phyloP scores from a whole-genome alignment of 176 grass and related monocot genomes.

The Tillandsia fasciculata region DNA sequence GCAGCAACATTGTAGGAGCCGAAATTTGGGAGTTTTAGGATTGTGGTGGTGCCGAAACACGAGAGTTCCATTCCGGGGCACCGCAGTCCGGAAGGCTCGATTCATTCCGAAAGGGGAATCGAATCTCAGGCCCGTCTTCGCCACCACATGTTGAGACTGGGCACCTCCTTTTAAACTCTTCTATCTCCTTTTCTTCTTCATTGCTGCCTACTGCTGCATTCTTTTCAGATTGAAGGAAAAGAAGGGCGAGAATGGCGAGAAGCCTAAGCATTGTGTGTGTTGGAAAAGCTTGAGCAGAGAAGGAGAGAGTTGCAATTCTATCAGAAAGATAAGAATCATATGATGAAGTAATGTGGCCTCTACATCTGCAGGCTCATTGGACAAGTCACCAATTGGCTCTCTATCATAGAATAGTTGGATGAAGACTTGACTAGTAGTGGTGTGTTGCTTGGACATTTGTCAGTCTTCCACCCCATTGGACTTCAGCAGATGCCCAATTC shows the following conservation, averaged over 20 bases:
- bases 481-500: too few relatives aligned
- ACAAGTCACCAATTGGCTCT: too few relatives aligned
- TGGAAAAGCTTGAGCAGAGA: not conserved
- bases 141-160: slow-evolving; percentile 14
- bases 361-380: too few relatives aligned
- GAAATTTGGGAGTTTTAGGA: slow-evolving; percentile 26
- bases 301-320: not conserved
- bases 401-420: too few relatives aligned
- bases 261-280: not conserved
- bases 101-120: slow-evolving; percentile 27
- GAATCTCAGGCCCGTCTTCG: slow-evolving; percentile 27
- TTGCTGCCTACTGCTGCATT: not conserved
- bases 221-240: slow-evolving; percentile 5
- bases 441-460: too few relatives aligned
- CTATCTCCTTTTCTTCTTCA: not conserved
- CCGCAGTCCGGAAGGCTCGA: slow-evolving; percentile 11
- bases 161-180: slow-evolving; percentile 26
- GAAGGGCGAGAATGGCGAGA: not conserved
- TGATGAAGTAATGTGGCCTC: too few relatives aligned
- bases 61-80: slow-evolving; percentile 36
- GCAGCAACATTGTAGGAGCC: slow-evolving; percentile 26
- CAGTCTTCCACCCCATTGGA: too few relatives aligned
- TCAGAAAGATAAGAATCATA: too few relatives aligned
- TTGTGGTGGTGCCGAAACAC: slow-evolving; percentile 25
- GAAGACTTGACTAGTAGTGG: too few relatives aligned